phyloP scores from a whole-genome alignment of 2,329 filamentous ascomycete species.

The Stagonosporopsis cucurbitacearum region DNA sequence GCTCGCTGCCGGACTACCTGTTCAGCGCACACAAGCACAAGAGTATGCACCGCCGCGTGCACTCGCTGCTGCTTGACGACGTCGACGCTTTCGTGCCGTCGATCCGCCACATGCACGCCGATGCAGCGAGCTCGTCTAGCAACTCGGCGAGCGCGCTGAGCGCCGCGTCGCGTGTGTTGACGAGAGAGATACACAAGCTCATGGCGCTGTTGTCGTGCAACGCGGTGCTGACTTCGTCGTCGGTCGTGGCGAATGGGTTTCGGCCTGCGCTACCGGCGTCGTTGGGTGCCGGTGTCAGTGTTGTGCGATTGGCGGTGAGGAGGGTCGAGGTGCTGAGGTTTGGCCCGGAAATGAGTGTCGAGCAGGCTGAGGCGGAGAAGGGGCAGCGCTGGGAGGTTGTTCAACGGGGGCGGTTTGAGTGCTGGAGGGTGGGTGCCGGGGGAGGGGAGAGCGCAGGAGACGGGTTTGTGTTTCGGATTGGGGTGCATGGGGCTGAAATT shows the following conservation, averaged over 20 bases:
- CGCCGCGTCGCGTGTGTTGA: conserved; percentile 26
- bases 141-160: conserved; percentile 14
- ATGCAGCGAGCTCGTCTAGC: not conserved
- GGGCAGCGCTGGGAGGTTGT: conserved; percentile 47
- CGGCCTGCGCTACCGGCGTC: conserved; percentile 34
- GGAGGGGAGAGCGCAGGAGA: conserved; percentile 16
- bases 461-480: conserved; percentile 40
- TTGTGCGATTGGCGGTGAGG: conserved; percentile 44
- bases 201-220: conserved; percentile 20
- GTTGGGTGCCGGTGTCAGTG: conserved; percentile 35
- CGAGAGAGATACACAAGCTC: conserved; percentile 18
- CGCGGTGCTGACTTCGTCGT: conserved; percentile 23
- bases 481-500: conserved; percentile 18
- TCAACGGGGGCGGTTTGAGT: conserved; percentile 45
- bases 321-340: conserved; percentile 47
- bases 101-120: conserved; percentile 10
- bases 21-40: conserved; percentile 56
- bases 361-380: conserved; percentile 48
- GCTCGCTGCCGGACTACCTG: conserved; percentile 58
- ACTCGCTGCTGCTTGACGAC: conserved; percentile 62
- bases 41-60: conserved; percentile 56
- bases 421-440: conserved; percentile 32
- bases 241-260: conserved; percentile 16
- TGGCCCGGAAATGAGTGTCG: conserved; percentile 45
- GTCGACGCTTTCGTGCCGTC: conserved; percentile 56